Conservation (phyloP, 768 basidiomycete genomes). For the Collybia sp. region DNA sequence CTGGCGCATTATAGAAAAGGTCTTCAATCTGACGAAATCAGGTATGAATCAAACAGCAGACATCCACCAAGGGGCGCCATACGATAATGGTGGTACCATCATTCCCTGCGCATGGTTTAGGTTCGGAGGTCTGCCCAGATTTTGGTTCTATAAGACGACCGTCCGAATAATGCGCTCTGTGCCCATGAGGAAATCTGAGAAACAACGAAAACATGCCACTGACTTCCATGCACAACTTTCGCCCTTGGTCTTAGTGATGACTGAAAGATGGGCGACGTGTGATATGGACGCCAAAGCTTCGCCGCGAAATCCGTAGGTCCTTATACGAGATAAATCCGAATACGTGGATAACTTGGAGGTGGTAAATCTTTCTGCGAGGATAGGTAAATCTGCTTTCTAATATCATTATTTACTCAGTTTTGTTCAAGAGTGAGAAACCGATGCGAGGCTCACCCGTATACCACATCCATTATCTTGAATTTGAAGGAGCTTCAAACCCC, state of each 20-base stretch:
- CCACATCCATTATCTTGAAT: conserved; percentile 97
- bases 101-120: conserved; percentile 90
- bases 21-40: conserved; percentile 72
- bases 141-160: conserved; percentile 69
- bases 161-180: conserved; percentile 79
- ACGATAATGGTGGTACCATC: conserved; percentile 90
- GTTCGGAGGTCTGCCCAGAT: conserved; percentile 66
- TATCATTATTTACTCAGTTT: background rate
- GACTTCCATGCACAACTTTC: conserved; percentile 93
- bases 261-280: conserved; percentile 84
- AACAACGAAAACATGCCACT: conserved; percentile 22
- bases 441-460: conserved; percentile 61
- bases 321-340: conserved; percentile 77
- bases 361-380: conserved; percentile 92
- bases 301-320: conserved; percentile 95
- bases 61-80: conserved; percentile 12
- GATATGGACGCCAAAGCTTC: conserved; percentile 96
- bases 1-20: conserved; percentile 90
- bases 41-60: background rate
- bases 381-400: conserved; percentile 83
- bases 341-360: conserved; percentile 90
- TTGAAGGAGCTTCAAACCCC: conserved; percentile 90
- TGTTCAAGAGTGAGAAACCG: background rate
- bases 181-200: background rate
- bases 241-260: conserved; percentile 83